Base-by-base conservation (phyloP, 1,139 yeast species). In the Hansenula sp. region DNA sequence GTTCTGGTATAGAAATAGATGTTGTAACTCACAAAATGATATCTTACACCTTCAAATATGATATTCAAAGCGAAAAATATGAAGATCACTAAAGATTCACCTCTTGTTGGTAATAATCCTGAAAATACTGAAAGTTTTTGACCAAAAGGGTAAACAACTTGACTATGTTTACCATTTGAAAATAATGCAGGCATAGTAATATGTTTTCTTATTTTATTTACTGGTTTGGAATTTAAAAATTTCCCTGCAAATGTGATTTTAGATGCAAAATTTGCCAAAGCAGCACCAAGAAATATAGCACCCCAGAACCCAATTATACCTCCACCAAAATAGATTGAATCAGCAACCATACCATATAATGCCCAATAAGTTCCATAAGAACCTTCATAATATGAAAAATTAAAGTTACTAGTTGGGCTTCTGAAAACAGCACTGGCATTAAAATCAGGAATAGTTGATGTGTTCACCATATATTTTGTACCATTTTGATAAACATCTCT, bases 81-180 rank as follows among this genome's bases (percentile, higher is more conserved):
- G 11, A 62, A 46, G 17, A 82, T 61, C 34, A 77, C 62, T 8
- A 77, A 45, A 0, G 79, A 56, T 59, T 83, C 94, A 45, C 75
- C 62, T 44, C 94, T 69, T 0, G 89, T 76, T 0, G 95, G 95
- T 12, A 81, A 58, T 48, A 65, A 34, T 1, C 50, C 43, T 8
- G 52, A 28, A 24, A 49, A 39, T 4, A 43, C n/a, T n/a, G n/a
- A n/a, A n/a, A n/a, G n/a, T n/a, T n/a, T n/a, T n/a, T n/a, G n/a
- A n/a, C n/a, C n/a, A n/a, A n/a, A n/a, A n/a, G n/a, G n/a, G n/a
- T n/a, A n/a, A n/a, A 34, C 29, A 28, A 20, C 25, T 29, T 34
- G 26, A 4, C 32, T 19, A 22, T 32, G 37, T 24, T 30, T 38
- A 19, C 26, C 33, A 27, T 32, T 33, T 5, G 27, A 7, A 13